phyloP scores from a whole-genome alignment of 371 early-diverging fungal species.

The Homolaphlyctis polyrhiza region DNA sequence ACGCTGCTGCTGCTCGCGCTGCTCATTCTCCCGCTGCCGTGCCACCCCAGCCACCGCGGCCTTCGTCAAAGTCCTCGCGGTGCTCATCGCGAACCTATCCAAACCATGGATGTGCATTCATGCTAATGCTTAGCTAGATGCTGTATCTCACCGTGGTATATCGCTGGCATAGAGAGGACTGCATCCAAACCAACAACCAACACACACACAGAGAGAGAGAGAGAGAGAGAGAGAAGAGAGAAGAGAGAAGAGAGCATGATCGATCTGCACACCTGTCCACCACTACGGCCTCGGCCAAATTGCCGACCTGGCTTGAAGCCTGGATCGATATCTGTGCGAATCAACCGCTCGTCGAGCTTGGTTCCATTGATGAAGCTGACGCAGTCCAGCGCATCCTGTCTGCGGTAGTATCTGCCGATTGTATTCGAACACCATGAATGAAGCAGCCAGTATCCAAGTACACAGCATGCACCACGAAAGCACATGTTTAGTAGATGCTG shows the following conservation, averaged over 20 bases:
- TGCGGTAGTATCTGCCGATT: constrained; percentile 86
- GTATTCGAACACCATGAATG: no score
- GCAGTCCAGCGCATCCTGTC: constrained; percentile 80
- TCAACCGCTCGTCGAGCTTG: constrained; percentile 90
- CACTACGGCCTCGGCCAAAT: constrained; percentile 92
- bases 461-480: no score
- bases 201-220: no score
- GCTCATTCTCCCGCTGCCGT: constrained; percentile 20
- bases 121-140: no score
- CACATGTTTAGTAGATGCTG: no score
- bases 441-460: no score
- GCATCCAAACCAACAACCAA: no score
- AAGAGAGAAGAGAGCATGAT: no score
- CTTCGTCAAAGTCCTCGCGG: constrained; percentile 89
- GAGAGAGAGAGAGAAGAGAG: no score
- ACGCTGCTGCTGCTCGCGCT: constrained; percentile 21
- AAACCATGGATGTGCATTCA: no score
- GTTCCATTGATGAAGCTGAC: constrained; percentile 93
- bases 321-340: constrained; percentile 95
- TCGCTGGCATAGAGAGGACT: no score
- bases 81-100: constrained; percentile 84
- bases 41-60: constrained; percentile 95
- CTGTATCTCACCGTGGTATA: no score
- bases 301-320: constrained; percentile 96
- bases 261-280: constrained; percentile 96